Evolutionary conservation across 2,329 filamentous ascomycete species (phyloP).

Genomic region (Epichloe amarillans): DNA sequence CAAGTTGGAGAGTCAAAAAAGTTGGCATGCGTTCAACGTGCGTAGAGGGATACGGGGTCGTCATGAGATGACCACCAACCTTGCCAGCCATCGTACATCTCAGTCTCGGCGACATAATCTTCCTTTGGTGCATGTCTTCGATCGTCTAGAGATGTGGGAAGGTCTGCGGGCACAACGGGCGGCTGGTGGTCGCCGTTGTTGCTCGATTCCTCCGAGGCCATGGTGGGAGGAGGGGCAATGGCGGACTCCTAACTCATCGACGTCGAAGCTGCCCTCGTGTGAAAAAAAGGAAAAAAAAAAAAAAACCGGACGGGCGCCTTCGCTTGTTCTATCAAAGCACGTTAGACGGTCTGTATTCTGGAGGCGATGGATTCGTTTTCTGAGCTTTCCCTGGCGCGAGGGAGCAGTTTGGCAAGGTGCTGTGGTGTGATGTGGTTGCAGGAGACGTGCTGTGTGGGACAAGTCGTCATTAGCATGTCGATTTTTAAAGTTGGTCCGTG

Average conservation of each 20-base stretch:
- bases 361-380: neutral
- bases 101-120: slow-evolving; percentile 61
- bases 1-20: slow-evolving; percentile 12
- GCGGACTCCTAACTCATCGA: slow-evolving; percentile 22
- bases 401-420: neutral
- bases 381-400: neutral
- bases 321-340: too few relatives aligned
- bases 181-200: slow-evolving; percentile 29
- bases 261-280: slow-evolving; percentile 5
- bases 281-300: neutral
- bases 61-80: slow-evolving; percentile 31
- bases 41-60: neutral
- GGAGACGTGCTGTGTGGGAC: neutral
- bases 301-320: neutral
- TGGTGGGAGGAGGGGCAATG: slow-evolving; percentile 30
- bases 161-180: slow-evolving; percentile 58
- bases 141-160: slow-evolving; percentile 87
- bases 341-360: too few relatives aligned
- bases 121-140: slow-evolving; percentile 54
- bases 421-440: slow-evolving; percentile 2
- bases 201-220: slow-evolving; percentile 44
- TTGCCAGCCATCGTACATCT: slow-evolving; percentile 99
- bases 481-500: too few relatives aligned
- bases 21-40: neutral
- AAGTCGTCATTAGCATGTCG: neutral